Base-by-base conservation (phyloP, 352 stramenopile genomes). In the Pythium monospermum region DNA sequence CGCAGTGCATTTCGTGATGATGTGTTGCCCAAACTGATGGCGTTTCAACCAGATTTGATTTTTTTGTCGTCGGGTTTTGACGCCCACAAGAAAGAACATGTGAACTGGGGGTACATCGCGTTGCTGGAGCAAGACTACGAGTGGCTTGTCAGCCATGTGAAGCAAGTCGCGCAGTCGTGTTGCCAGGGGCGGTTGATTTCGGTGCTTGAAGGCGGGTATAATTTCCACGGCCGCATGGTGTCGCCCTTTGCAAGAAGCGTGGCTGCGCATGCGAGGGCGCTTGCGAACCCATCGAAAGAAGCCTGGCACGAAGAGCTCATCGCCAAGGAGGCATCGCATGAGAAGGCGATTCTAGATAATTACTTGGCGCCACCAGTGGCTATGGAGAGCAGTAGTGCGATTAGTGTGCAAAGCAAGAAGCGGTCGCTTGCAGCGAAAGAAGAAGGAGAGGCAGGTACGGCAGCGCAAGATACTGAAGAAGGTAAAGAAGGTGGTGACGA, bases 151-250 rank as follows among this genome's bases (percentile, higher is more conserved):
- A n/a, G n/a, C n/a, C n/a, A n/a, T n/a, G n/a, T n/a, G 70, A 81
- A 27, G 67, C 92, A 66, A 74, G 98, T 46, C 62, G 85, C 33
- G 71, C 89, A 46, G 80, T 98, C 57, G 91, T 87, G 68, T 60
- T 98, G 95, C 57, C 65, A 97, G 6, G 95, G 95, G 7, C 82
- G 89, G 43, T 81, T 98, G 43, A 84, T 98, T 22, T 98, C 90
- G 37, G 88, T 98, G 35, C 69, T 98, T 16, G 95, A 98, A 60
- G 95, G 95, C 53, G 94, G 95, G 35, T 98, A 98, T 69, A 85
- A 84, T 40, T 89, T 91, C 41, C 73, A 94, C 44, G 82, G 77
- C 3, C 82, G 77, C 22, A 79, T 94, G 60, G 70, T 90, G 8
- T 93, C 82, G 10, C 74, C 79, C 16, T 91, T 94, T 35, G 83